Evolutionary conservation across 139 green algal species (phyloP).

Genomic region (Trebouxia sp.): DNA sequence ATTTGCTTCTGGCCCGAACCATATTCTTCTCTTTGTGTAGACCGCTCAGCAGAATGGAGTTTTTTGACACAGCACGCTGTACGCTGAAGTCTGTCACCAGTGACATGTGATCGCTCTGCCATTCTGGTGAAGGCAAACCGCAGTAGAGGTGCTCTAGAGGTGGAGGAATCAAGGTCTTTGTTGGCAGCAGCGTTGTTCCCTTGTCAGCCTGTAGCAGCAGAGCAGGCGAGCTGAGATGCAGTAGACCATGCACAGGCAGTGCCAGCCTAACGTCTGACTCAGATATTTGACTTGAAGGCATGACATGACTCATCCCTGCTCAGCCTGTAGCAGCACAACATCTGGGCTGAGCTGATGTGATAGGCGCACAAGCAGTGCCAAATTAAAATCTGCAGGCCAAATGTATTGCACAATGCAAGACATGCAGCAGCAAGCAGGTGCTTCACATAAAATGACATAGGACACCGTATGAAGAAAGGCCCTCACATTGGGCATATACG

Average conservation of each 20-base stretch:
- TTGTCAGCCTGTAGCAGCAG: background rate
- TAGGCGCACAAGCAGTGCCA: too few species aligned
- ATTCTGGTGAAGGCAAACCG: constrained; percentile 53
- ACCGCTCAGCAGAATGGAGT: constrained; percentile 7
- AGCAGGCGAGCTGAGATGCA: background rate
- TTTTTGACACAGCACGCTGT: background rate
- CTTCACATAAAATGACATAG: too few species aligned
- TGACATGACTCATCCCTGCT: background rate
- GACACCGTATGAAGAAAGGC: too few species aligned
- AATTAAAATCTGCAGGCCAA: too few species aligned
- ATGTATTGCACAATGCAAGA: too few species aligned
- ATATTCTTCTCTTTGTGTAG: constrained; percentile 18
- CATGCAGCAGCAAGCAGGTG: too few species aligned
- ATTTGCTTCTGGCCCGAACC: constrained; percentile 24
- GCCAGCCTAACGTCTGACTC: background rate
- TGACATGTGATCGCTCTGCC: constrained; percentile 61
- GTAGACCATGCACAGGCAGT: background rate
- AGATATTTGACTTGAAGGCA: background rate
- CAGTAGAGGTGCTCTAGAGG: constrained; percentile 51
- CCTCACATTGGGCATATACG: too few species aligned
- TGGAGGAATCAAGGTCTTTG: constrained; percentile 57
- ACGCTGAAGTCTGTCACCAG: constrained; percentile 60
- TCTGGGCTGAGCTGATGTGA: too few species aligned
- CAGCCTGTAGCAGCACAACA: too few species aligned
- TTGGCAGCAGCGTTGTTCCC: constrained; percentile 45